phyloP scores from a whole-genome alignment of 1,139 yeast genomes.

The Sugiyamaella novakii region DNA sequence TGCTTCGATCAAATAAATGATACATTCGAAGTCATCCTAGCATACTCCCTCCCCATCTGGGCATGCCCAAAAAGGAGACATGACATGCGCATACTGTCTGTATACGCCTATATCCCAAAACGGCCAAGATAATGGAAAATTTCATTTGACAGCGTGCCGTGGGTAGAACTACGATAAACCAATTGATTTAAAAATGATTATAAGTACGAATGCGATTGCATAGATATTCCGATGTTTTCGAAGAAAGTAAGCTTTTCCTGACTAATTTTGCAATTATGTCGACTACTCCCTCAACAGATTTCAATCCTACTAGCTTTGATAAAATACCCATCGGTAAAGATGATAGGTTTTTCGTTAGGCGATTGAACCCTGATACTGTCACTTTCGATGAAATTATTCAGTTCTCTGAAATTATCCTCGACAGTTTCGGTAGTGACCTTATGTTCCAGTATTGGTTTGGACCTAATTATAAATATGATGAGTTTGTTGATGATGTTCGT shows the following conservation, averaged over 20 bases:
- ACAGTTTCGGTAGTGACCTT: conserved; percentile 21
- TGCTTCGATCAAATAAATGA: too few relatives aligned
- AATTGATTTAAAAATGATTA: neutral
- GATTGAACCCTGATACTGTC: conserved; percentile 15
- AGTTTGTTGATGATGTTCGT: conserved; percentile 17
- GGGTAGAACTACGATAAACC: too few relatives aligned
- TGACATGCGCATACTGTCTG: too few relatives aligned
- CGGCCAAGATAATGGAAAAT: conserved; percentile 3
- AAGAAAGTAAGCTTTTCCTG: too few relatives aligned
- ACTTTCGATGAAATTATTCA: conserved; percentile 20
- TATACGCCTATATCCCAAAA: conserved; percentile 1
- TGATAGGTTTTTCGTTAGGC: conserved; percentile 13
- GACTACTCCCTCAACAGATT: too few relatives aligned
- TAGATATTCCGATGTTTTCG: too few relatives aligned
- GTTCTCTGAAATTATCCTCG: conserved; percentile 22
- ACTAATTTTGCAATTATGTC: too few relatives aligned
- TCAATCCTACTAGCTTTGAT: neutral
- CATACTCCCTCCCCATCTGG: too few relatives aligned
- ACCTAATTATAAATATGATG: conserved; percentile 23
- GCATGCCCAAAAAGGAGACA: too few relatives aligned
- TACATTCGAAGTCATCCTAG: too few relatives aligned
- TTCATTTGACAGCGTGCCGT: neutral
- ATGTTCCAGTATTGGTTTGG: conserved; percentile 26
- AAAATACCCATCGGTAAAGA: conserved; percentile 1
- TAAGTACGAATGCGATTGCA: too few relatives aligned